phyloP scores from a whole-genome alignment of 805 yeast genomes.

The Teunomyces aglyptinius region DNA sequence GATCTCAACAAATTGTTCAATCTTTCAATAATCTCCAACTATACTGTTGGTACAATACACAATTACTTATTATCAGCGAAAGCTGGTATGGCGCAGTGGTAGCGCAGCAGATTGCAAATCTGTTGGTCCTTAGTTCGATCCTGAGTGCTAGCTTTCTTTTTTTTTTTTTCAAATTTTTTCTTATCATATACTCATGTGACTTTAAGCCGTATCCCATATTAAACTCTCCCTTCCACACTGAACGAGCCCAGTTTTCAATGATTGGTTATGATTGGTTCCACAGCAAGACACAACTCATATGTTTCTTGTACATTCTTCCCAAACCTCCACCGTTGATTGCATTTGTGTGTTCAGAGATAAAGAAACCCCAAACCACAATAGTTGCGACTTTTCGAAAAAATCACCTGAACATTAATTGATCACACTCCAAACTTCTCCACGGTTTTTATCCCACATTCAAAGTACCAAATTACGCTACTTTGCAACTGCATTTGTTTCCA shows the following conservation, averaged over 20 bases:
- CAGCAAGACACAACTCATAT: too few relatives aligned
- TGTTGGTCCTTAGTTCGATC: conserved; percentile 97
- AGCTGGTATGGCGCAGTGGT: conserved; percentile 94
- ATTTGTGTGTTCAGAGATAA: too few relatives aligned
- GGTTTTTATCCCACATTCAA: neutral
- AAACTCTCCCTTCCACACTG: too few relatives aligned
- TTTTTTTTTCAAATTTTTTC: conserved; percentile 7
- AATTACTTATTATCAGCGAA: neutral
- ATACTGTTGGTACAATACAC: neutral
- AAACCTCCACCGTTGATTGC: too few relatives aligned
- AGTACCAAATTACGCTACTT: neutral
- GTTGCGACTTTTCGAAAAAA: neutral
- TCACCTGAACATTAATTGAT: neutral
- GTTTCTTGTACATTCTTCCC: too few relatives aligned
- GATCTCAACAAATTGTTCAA: too few relatives aligned
- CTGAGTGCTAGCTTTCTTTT: conserved; percentile 80
- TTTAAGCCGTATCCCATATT: neutral
- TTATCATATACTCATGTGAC: neutral
- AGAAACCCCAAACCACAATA: neutral
- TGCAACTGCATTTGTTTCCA: neutral
- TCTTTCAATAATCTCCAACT: too few relatives aligned
- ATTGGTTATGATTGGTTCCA: too few relatives aligned
- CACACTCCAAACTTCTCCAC: neutral
- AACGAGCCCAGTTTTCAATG: too few relatives aligned
- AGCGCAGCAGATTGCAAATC: conserved; percentile 99